Evolutionary conservation across 352 stramenopile species (phyloP).

Genomic region (Thalassiosira livingstoniorum): DNA sequence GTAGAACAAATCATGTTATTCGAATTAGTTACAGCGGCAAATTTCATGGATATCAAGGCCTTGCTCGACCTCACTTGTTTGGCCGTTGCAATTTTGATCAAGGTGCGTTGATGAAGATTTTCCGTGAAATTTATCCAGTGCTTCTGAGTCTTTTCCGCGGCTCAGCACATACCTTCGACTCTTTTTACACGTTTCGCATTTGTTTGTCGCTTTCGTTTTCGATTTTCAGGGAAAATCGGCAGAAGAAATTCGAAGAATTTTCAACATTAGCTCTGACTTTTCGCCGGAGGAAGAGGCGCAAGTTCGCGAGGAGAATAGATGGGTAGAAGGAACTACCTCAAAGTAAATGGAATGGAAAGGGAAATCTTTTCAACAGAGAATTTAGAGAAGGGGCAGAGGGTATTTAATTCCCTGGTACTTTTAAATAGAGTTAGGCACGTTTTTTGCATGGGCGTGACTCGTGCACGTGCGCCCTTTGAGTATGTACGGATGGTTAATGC

Average conservation of each 20-base stretch:
- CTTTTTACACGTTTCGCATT: neutral
- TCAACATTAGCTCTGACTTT: constrained; percentile 99
- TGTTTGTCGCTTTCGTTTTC: neutral
- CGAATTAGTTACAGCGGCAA: constrained; percentile 98
- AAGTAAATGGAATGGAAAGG: neutral
- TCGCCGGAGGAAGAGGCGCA: constrained; percentile 95
- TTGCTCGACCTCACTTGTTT: constrained; percentile 90
- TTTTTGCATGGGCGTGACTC: no score
- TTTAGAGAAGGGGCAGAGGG: no score
- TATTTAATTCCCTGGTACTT: no score
- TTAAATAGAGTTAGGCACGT: no score
- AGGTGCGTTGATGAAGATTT: constrained; percentile 70
- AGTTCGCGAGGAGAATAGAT: constrained; percentile 7
- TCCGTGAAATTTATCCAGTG: constrained; percentile 1
- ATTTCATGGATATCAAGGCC: constrained; percentile 98
- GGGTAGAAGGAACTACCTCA: neutral
- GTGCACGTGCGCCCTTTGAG: no score
- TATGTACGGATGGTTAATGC: no score
- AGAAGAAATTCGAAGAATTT: constrained; percentile 98
- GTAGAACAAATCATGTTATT: constrained; percentile 99
- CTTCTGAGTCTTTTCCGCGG: no score
- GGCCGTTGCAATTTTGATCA: constrained; percentile 89
- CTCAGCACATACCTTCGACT: no score
- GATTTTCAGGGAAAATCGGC: constrained; percentile 91
- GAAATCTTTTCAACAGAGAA: no score